Evolutionary conservation across 2,329 filamentous ascomycete genomes (phyloP).

Genomic region (Akanthomyces muscarius): DNA sequence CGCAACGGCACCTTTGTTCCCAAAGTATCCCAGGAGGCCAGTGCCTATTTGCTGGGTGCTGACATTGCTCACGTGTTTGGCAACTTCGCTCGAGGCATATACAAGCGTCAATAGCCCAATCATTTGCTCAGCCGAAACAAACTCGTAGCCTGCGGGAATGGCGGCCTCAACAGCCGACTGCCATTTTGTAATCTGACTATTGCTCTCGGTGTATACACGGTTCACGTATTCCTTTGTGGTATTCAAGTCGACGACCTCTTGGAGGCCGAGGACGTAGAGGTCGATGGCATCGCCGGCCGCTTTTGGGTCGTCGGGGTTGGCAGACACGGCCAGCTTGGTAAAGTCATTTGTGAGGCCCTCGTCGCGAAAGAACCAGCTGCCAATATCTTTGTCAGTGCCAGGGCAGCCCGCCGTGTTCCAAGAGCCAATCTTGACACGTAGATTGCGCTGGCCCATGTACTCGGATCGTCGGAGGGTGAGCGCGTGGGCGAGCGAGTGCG

Average conservation of each 20-base stretch:
- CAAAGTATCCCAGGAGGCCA: slow-evolving; percentile 86
- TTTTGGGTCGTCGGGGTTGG: slow-evolving; percentile 30
- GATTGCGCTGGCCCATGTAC: slow-evolving; percentile 68
- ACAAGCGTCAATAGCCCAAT: slow-evolving; percentile 80
- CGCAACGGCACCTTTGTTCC: slow-evolving; percentile 89
- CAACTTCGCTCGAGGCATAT: slow-evolving; percentile 76
- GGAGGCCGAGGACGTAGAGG: slow-evolving; percentile 84
- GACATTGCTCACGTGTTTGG: slow-evolving; percentile 71
- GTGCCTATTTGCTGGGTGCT: slow-evolving; percentile 83
- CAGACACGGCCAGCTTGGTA: slow-evolving; percentile 47
- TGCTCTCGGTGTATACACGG: slow-evolving; percentile 63
- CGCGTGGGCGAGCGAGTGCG: slow-evolving; percentile 57
- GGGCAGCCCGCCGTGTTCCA: slow-evolving; percentile 91
- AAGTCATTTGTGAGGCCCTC: slow-evolving; percentile 64
- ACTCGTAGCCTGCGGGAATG: slow-evolving; percentile 70
- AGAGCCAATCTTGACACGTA: slow-evolving; percentile 84
- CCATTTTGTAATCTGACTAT: slow-evolving; percentile 70
- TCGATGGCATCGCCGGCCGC: slow-evolving; percentile 60
- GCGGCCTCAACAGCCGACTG: slow-evolving; percentile 69
- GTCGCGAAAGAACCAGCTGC: slow-evolving; percentile 80
- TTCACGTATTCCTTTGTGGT: slow-evolving; percentile 74
- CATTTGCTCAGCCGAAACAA: slow-evolving; percentile 78
- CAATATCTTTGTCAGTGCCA: slow-evolving; percentile 82
- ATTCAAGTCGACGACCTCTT: slow-evolving; percentile 86
- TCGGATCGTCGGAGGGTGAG: slow-evolving; percentile 72